Base-by-base conservation (phyloP, 169 alveolate species). In the Nephromyces sp. region DNA sequence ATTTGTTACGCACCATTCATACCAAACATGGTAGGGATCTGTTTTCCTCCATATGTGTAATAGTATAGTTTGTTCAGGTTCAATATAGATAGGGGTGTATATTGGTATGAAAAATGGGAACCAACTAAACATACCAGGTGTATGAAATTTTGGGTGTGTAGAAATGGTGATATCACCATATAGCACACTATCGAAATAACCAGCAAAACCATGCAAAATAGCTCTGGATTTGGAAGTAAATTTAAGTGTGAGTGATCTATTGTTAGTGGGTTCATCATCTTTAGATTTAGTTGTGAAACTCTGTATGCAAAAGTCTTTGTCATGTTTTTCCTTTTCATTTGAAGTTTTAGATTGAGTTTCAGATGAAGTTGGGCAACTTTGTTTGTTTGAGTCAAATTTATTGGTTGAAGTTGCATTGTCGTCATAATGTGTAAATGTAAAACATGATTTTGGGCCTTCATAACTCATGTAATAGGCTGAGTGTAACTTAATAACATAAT, bases 71-170 rank as follows among this genome's bases (percentile, higher is more conserved):
- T 81, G 63, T 30, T 77, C 79, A 30, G 74, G 73, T 32, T 22
- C 32, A 3, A 77, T 80, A 28, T 27, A 33, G 27, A 85, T 52
- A 21, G 92, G 91, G 66, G 75, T 78, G 35, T 74, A 76, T n/a
- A 87, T 70, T 5, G 93, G 95, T 75, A 90, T 84, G 67, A 80
- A 88, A 62, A 88, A 80, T 4, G 95, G 95, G 72, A 88, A 90
- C 95, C 95, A 90, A 51, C 88, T 77, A 35, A 43, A 52, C 92
- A 86, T 85, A 27, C 79, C 87, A 28, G 84, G 80, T 6, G 92
- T 82, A 30, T 81, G 80, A 8, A 74, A 64, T 22, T 74, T 81
- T 31, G 95, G 95, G 32, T 73, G 82, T 21, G 81, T 90, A 8
- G 89, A 79, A 3, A 84, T 31, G 32, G 34, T 21, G n/a, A 90